Evolutionary conservation across 2,329 filamentous ascomycete species (phyloP), one percentile per base, ranked within the genome.

Genomic region (Coleophoma eucalyptorum): DNA sequence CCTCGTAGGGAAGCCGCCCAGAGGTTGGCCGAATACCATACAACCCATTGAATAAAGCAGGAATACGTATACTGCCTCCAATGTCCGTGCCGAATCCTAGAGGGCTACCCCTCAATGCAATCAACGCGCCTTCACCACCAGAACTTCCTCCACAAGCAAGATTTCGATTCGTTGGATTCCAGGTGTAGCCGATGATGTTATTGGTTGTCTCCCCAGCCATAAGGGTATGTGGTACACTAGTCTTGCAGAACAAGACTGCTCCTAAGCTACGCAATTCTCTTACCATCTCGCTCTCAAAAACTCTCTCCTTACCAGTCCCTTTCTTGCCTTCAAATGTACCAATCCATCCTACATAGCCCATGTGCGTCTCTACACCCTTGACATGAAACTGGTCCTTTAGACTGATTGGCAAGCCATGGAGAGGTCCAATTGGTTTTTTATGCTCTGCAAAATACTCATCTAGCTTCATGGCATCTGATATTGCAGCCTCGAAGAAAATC

Each of bases 321-420:
- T 74, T 74, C 40, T 73, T 67, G 46, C 78, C 81, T 64, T 85
- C 67, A 55, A 83, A 79, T 0, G 78, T 79, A 6, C 76, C 78
- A n/a, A 86, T 78, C 75, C 81, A 83, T n/a, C 82, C 80, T 20
- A 85, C 72, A 59, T 85, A 86, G 12, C 81, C 83, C 72, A 86
- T 86, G 16, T 59, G 67, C 43, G 59, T 63, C 56, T 58, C 62
- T 20, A 62, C 65, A 50, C 57, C 66, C 53, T 54, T 66, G 35
- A 60, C 64, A 56, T 59, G 65, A 55, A 58, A 66, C 54, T 67
- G 67, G 47, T 72, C 69, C 45, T 72, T 72, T 19, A 72, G 52
- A 50, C 65, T 68, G 16, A 73, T 62, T 26, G 70, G 69, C 15
- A 72, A 56, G n/a, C 72, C 64, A 57, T 74, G 66, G 42, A 72